phyloP scores from a whole-genome alignment of 1,139 yeast species.

The Taiozyma sp. region DNA sequence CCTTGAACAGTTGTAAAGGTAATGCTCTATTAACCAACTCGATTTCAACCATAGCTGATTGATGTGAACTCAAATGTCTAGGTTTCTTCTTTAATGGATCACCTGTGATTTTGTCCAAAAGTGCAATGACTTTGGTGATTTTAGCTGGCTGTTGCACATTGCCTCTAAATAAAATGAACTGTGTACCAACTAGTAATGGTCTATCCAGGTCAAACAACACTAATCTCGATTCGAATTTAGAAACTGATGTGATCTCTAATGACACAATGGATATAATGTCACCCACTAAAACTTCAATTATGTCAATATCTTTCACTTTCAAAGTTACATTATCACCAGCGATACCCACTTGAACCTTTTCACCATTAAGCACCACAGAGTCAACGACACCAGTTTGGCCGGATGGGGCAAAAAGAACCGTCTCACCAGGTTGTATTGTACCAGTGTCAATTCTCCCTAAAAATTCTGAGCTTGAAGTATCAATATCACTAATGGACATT shows the following conservation, averaged over 20 bases:
- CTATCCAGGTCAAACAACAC: conserved; percentile 63
- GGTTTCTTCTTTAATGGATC: conserved; percentile 46
- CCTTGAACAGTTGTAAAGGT: conserved; percentile 58
- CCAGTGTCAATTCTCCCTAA: conserved; percentile 79
- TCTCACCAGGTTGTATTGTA: conserved; percentile 70
- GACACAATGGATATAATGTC: conserved; percentile 60
- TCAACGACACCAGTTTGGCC: conserved; percentile 42
- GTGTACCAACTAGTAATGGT: conserved; percentile 82
- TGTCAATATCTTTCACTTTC: conserved; percentile 44
- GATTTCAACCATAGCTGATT: conserved; percentile 67
- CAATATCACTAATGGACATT: conserved; percentile 47
- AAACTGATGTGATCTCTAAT: conserved; percentile 43
- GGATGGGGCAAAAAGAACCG: conserved; percentile 57
- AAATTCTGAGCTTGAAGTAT: conserved; percentile 37
- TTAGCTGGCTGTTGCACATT: conserved; percentile 75
- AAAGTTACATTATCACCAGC: conserved; percentile 70
- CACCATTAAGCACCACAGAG: conserved; percentile 31
- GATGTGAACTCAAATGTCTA: conserved; percentile 70
- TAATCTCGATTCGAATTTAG: conserved; percentile 50
- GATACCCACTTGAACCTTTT: conserved; percentile 41
- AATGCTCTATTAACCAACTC: conserved; percentile 51
- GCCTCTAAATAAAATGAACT: conserved; percentile 79
- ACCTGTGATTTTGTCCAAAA: conserved; percentile 43
- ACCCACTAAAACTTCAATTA: conserved; percentile 62
- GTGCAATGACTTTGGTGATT: conserved; percentile 50